Percentiles rank a stretch among this genome's conserved stretches.
Conservation (phyloP, 495 filamentous ascomycete genomes). For the Hypomontagnella monticulosa region DNA sequence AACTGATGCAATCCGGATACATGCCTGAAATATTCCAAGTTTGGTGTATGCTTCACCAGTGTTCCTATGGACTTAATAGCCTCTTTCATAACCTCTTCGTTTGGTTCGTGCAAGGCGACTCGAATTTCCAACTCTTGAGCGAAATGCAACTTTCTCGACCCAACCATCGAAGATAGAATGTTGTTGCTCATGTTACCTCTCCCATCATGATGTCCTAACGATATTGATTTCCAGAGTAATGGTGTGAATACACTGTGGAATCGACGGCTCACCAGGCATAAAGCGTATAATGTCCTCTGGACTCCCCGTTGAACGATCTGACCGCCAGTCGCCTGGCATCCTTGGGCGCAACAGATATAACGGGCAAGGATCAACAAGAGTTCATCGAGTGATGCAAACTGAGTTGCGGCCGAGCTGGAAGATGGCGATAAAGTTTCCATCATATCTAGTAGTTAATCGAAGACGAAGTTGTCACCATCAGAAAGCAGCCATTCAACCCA, state of each 20-base stretch:
- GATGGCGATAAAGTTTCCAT: background rate
- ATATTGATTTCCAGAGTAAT: background rate
- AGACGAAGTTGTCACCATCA: too few species aligned
- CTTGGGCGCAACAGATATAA: background rate
- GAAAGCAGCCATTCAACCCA: too few species aligned
- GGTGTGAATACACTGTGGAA: background rate
- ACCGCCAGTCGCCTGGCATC: background rate
- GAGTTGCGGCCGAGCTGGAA: background rate
- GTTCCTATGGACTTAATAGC: background rate
- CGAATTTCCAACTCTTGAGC: background rate
- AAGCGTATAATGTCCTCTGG: background rate
- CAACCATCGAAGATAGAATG: background rate
- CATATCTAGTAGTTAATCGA: background rate
- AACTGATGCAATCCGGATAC: background rate
- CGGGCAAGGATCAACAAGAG: background rate
- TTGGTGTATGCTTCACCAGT: background rate
- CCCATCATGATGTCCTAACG: background rate
- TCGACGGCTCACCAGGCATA: background rate
- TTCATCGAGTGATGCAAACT: background rate
- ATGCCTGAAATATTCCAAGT: background rate
- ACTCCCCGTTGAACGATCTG: background rate
- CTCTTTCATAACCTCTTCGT: background rate
- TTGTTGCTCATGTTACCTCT: background rate
- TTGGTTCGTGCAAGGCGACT: background rate
- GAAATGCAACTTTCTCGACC: background rate